These are phyloP conservation scores for Diaporthe caulivora DNA, from an alignment of 2,329 filamentous ascomycete species.

Conservation along the genomic window DNA sequence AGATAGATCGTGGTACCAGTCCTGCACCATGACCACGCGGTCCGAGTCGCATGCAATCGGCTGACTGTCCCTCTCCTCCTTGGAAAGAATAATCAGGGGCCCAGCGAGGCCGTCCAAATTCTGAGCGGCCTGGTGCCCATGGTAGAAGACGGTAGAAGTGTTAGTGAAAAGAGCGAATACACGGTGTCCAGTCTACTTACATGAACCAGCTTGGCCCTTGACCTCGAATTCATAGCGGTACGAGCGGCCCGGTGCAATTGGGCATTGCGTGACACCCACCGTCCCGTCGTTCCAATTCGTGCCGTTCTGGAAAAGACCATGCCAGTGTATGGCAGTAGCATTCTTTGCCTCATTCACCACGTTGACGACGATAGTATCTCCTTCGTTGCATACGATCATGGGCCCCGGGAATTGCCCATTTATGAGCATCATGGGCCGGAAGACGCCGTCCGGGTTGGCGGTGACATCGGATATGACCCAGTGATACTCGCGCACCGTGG, in stretches of 20 bases:
- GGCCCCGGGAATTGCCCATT: conserved; percentile 83
- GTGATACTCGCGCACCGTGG: conserved; percentile 66
- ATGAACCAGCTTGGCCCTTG: conserved; percentile 50
- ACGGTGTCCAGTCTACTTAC: conserved; percentile 44
- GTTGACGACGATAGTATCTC: conserved; percentile 78
- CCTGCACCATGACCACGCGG: conserved; percentile 73
- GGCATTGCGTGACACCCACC: conserved; percentile 70
- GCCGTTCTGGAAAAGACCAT: conserved; percentile 82
- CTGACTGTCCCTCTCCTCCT: conserved; percentile 62
- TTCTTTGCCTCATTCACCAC: conserved; percentile 77
- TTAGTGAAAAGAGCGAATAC: neutral
- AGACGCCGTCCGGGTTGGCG: conserved; percentile 72
- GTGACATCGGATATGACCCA: conserved; percentile 71
- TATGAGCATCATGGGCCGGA: conserved; percentile 73
- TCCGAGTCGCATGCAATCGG: conserved; percentile 67
- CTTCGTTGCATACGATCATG: conserved; percentile 78
- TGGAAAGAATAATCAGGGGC: conserved; percentile 72
- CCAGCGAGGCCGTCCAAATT: conserved; percentile 76
- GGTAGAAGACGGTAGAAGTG: conserved; percentile 49
- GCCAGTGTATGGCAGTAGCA: conserved; percentile 79
- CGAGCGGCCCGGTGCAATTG: conserved; percentile 67
- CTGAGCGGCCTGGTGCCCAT: conserved; percentile 69
- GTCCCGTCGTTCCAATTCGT: conserved; percentile 79
- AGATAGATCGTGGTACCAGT: conserved; percentile 75
- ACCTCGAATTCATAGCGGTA: conserved; percentile 64